Evolutionary conservation across 495 filamentous ascomycete genomes (phyloP), one percentile per base, ranked within the genome.

Genomic region (Margaritispora aquatica): DNA sequence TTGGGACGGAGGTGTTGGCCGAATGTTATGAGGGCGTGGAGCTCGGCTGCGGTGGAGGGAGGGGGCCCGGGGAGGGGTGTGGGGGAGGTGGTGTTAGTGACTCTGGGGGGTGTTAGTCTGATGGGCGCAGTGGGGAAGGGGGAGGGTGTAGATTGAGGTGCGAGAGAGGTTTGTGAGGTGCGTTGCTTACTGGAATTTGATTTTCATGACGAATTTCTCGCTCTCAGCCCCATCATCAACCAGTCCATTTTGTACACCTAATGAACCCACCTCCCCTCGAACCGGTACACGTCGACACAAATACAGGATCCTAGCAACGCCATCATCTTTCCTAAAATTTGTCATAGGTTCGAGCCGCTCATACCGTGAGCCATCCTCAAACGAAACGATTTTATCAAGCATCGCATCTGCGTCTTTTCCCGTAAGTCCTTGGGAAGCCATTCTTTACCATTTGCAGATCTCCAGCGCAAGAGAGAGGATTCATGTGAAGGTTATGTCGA

Each of bases 341-440:
- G 44, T 48, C n/a, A 48, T 48, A n/a, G 44, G 44, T n/a, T 48
- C 20, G 44, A 48, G 44, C 44, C 44, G 44, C 44, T 48, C 44
- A 48, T 48, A 48, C 44, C n/a, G 44, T 48, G 44, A 48, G 44
- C 44, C 44, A 48, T 48, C 44, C 21, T 48, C 44, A 48, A 48
- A 48, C 5, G 44, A 9, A 7, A 48, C 44, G 44, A 48, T n/a
- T 19, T 48, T 48, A 5, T 48, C 44, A 9, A 48, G 44, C 8
- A 48, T 48, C 8, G 44, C 44, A 48, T 48, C 44, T n/a, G 44
- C 44, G 44, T 48, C 44, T 5, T 4, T n/a, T 48, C 20, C 44
- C 20, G 44, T 48, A n/a, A 48, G 44, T 48, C 44, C 44, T 19
- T 5, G 20, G 8, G 44, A n/a, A n/a, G 44, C 20, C 44, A 48